Base-by-base conservation (phyloP, 2,329 filamentous ascomycete species). In the Nemania abortiva region DNA sequence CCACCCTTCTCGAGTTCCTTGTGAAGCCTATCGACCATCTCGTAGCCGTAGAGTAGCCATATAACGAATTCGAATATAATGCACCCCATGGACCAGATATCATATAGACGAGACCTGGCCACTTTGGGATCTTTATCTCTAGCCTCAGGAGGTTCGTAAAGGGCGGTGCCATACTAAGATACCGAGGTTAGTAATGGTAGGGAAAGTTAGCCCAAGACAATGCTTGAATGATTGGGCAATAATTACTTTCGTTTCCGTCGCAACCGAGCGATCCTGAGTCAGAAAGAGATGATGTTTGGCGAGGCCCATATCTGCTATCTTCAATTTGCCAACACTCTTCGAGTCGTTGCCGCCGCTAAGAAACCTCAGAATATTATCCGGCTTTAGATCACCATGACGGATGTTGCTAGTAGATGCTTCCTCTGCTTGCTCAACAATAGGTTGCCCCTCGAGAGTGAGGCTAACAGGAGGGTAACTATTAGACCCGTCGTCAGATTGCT, bases 1-100 rank as follows among this genome's bases (percentile, higher is more conserved):
- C 13, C 42, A 4, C 13, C 34, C 20, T 29, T 47, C 15, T 29
- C 15, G 2, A 67, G 24, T 9, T 58, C 37, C 1, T 39, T 27
- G 18, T 62, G 47, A 11, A 65, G 31, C 15, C 50, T 37, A 1
- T 53, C 20, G 9, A 73, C n/a, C 3, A 20, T 18, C 1, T 64
- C 9, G 24, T 61, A 11, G 0, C 70, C 72, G 53, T 72, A 68
- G 6, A 69, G 47, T 6, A 71, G 31, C 74, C 74, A 77, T 9
- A 74, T 50, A 50, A 27, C 50, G 27, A 74, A 74, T 58, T 77
- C 76, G 1, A 77, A 55, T 13, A 68, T 70, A 13, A 77, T 70
- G 27, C 75, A 77, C 0, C 75, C 76, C 34, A 77, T 67, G 1
- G 72, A 71, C 75, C 76, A 78, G 1, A 74, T 69, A 49, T 77